phyloP scores from a whole-genome alignment of 441 rosid genomes.

The Sinapis alba region DNA sequence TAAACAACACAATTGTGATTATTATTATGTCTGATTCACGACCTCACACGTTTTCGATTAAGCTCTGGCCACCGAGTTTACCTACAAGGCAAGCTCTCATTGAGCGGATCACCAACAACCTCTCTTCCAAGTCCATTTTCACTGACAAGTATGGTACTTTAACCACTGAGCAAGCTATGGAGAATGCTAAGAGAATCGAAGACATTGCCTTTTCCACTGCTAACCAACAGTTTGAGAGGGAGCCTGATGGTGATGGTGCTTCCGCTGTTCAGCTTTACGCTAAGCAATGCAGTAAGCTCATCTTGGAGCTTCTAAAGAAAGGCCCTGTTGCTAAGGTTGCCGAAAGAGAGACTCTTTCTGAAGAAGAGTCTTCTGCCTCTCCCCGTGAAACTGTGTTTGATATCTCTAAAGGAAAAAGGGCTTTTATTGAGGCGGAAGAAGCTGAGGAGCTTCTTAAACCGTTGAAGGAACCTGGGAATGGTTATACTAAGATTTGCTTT shows the following conservation, averaged over 20 bases:
- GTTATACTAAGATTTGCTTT: conserved; percentile 76
- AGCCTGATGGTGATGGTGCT: conserved; percentile 95
- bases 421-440: conserved; percentile 79
- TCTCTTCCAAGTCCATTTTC: conserved; percentile 70
- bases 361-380: conserved; percentile 34
- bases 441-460: conserved; percentile 82
- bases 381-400: conserved; percentile 61
- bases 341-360: not conserved
- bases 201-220: conserved; percentile 61
- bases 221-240: conserved; percentile 70
- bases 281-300: conserved; percentile 81
- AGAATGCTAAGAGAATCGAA: conserved; percentile 75
- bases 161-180: conserved; percentile 74
- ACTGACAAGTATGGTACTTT: conserved; percentile 79
- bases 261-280: conserved; percentile 96
- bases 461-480: conserved; percentile 69
- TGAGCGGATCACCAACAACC: conserved; percentile 70
- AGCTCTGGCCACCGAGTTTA: conserved; percentile 90
- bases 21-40: conserved; percentile 50
- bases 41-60: conserved; percentile 64
- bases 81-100: conserved; percentile 80
- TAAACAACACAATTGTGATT: conserved; percentile 1
- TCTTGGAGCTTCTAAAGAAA: conserved; percentile 79
- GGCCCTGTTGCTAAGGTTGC: conserved; percentile 43
- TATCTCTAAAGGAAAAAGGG: conserved; percentile 69